These are phyloP conservation scores for Tuber calosporum DNA, from an alignment of 495 filamentous ascomycete genomes.

Conservation along the genomic window DNA sequence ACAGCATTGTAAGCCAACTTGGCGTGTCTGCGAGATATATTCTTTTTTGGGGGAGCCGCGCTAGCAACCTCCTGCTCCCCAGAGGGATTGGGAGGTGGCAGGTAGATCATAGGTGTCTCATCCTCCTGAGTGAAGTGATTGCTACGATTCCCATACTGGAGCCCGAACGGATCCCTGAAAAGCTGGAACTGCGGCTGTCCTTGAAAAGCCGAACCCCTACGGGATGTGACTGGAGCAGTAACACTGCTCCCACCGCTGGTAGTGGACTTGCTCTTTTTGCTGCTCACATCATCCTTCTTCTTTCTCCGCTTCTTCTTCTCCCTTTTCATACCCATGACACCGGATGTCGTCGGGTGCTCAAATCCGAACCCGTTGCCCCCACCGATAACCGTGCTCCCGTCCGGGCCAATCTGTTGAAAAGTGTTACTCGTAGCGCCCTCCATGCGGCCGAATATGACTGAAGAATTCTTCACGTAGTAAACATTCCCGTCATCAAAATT, in stretches of 20 bases:
- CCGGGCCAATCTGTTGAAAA: slow-evolving; percentile 33
- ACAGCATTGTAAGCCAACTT: slow-evolving; percentile 74
- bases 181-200: slow-evolving; percentile 8
- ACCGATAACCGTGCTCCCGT: slow-evolving; percentile 39
- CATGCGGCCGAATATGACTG: slow-evolving; percentile 37
- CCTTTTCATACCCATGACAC: slow-evolving; percentile 31
- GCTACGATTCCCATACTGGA: background rate
- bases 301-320: slow-evolving; percentile 41
- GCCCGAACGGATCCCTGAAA: slow-evolving; percentile 25
- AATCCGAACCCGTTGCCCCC: slow-evolving; percentile 23
- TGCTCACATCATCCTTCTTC: slow-evolving; percentile 29
- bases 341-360: slow-evolving; percentile 30
- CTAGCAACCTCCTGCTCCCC: slow-evolving; percentile 8
- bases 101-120: slow-evolving; percentile 38
- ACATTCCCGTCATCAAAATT: slow-evolving; percentile 42
- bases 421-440: slow-evolving; percentile 29
- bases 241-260: slow-evolving; percentile 25
- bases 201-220: background rate
- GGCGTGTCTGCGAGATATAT: slow-evolving; percentile 79
- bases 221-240: slow-evolving; percentile 1
- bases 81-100: slow-evolving; percentile 22
- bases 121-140: slow-evolving; percentile 7
- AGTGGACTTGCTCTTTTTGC: slow-evolving; percentile 15
- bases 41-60: slow-evolving; percentile 44
- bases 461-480: slow-evolving; percentile 36